Evolutionary conservation across 1,284 basidiomycete genomes (phyloP), one percentile per base, ranked within the genome.

Genomic region (Heterobasidion irregulare): DNA sequence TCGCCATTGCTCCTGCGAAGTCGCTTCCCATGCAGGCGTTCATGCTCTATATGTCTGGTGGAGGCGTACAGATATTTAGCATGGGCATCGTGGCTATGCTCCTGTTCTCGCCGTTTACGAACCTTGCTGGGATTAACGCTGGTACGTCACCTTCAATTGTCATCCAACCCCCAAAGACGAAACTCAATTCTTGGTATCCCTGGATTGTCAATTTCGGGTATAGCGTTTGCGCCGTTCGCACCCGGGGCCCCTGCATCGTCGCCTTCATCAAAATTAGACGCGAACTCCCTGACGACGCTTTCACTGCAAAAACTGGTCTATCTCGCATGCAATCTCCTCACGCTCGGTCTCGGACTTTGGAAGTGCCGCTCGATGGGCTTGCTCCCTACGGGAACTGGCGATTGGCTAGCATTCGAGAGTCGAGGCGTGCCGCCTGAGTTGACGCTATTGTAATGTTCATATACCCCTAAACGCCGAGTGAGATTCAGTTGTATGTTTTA

Each of bases 41-140:
- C 74, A 95, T 96, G 93, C 78, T 96, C 47, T 96, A 95, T 80
- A 94, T 96, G 86, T 94, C 92, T 26, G 93, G 93, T 45, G 86
- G 90, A 32, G 90, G 92, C 47, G 86, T 95, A 10, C 93, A 96
- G 71, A 89, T 96, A 52, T 95, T 95, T 70, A 94, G 91, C 68
- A 91, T 95, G 74, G 92, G 92, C 47, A 94, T 93, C 68, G 88
- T 95, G 41, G 87, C 92, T 66, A 93, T 93, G 89, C 78, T 95
- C 10, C 77, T 95, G 57, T 76, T 90, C 53, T 79, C 82, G 15
- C 92, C 93, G 0, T 82, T 94, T 70, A 87, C 85, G 67, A 92
- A 91, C 55, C 66, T 93, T 8, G 79, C 82, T 46, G 79, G 75
- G 8, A 90, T 94, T 50, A 87, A 94, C 64, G 73, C 77, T 34